phyloP scores from a whole-genome alignment of 306 rosid species.

The Clitoria ternatea region DNA sequence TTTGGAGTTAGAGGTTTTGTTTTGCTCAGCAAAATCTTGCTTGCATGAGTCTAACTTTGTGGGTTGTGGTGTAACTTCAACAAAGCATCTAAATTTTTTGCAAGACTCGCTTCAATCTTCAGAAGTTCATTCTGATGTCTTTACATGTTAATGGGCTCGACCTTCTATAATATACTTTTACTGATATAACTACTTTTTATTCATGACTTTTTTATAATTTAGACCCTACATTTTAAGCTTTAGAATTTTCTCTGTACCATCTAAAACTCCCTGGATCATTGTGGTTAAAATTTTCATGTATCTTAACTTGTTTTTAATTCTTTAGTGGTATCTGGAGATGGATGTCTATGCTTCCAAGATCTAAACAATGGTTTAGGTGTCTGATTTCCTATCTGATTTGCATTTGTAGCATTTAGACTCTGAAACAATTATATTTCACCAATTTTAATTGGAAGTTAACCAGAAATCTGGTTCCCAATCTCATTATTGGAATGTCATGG shows the following conservation, averaged over 20 bases:
- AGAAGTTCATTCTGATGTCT: background rate
- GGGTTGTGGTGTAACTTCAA: conserved; percentile 4
- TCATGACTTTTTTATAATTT: background rate
- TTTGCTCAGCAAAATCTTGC: background rate
- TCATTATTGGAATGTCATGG: background rate
- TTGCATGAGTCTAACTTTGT: background rate
- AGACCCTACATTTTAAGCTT: background rate
- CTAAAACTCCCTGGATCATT: background rate
- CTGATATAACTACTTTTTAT: conserved; percentile 1
- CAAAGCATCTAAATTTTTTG: background rate
- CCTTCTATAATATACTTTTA: background rate
- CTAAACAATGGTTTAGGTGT: background rate
- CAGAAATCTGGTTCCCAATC: background rate
- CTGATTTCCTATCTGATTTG: background rate
- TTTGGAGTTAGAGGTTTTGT: background rate
- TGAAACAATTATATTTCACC: background rate
- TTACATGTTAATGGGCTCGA: background rate
- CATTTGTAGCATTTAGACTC: background rate
- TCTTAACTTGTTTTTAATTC: background rate
- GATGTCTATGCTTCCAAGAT: background rate
- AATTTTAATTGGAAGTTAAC: background rate
- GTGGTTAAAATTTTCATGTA: background rate
- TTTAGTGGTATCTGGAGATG: background rate
- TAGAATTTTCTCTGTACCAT: background rate
- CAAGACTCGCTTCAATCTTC: background rate